Conservation (phyloP, 148 eudicot genomes). For the Silene uniflora region DNA sequence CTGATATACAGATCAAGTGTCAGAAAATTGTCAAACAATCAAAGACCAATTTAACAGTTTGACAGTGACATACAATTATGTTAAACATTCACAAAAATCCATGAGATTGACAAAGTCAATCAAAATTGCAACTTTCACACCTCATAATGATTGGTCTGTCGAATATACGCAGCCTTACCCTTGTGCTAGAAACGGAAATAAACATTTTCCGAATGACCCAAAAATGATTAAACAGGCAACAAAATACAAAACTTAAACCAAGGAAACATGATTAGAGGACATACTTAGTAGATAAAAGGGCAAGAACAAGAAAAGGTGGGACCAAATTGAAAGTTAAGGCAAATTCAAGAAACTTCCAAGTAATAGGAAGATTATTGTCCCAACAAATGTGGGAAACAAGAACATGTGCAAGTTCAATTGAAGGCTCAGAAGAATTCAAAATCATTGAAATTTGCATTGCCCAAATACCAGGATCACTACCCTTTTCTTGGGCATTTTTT, state of each 20-base stretch:
- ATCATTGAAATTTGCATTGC: conserved; percentile 63
- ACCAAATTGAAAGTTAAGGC: conserved; percentile 53
- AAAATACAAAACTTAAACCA: too few relatives aligned
- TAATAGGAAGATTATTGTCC: conserved; percentile 70
- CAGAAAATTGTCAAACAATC: neutral
- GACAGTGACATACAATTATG: conserved; percentile 17
- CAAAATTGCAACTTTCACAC: too few relatives aligned
- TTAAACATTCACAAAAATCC: neutral
- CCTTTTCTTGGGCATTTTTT: conserved; percentile 58
- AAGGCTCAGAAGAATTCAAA: conserved; percentile 58
- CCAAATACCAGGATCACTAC: conserved; percentile 70
- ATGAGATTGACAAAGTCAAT: too few relatives aligned
- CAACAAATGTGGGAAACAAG: conserved; percentile 85
- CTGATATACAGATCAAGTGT: conserved; percentile 1
- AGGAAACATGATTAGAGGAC: neutral
- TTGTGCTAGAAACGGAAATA: too few relatives aligned
- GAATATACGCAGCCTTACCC: too few relatives aligned
- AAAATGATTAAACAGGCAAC: too few relatives aligned
- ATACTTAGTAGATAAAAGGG: conserved; percentile 77
- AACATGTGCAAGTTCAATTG: conserved; percentile 60
- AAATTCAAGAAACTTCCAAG: conserved; percentile 89
- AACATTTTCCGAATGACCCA: neutral
- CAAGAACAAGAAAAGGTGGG: conserved; percentile 71
- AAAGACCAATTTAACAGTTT: neutral
- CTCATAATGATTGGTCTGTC: too few relatives aligned